These are phyloP conservation scores for Carex cristatella DNA, from an alignment of 176 grass and related monocot species.

Conservation along the genomic window DNA sequence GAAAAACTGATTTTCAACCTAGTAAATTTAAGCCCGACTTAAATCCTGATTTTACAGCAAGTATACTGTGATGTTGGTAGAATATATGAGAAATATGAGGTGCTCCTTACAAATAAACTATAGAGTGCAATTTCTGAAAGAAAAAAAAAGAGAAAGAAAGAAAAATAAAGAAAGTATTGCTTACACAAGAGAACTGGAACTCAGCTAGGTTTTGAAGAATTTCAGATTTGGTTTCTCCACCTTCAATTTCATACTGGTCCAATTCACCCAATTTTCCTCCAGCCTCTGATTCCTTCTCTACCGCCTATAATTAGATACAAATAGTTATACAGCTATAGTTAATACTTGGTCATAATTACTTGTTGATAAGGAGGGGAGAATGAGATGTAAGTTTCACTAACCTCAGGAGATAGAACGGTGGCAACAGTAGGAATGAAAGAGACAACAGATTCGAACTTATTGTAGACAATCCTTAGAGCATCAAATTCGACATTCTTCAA, in stretches of 20 bases:
- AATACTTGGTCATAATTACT: background rate
- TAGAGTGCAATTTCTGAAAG: background rate
- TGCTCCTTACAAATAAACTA: background rate
- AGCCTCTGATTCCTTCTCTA: constrained; percentile 76
- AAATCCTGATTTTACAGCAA: background rate
- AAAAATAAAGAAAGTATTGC: constrained; percentile 8
- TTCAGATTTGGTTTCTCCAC: constrained; percentile 95
- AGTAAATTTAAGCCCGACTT: background rate
- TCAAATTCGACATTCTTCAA: constrained; percentile 93
- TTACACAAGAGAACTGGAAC: constrained; percentile 96
- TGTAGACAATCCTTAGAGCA: constrained; percentile 79
- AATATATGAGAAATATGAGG: background rate
- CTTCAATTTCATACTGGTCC: constrained; percentile 92
- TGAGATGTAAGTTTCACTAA: constrained; percentile 17
- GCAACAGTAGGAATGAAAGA: constrained; percentile 71
- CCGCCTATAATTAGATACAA: constrained; percentile 31
- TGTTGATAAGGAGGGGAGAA: background rate
- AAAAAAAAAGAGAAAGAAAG: background rate
- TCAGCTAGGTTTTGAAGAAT: constrained; percentile 85
- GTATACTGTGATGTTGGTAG: background rate
- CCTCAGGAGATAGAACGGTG: constrained; percentile 90
- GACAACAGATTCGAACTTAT: constrained; percentile 88
- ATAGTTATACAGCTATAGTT: background rate
- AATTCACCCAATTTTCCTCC: constrained; percentile 68
- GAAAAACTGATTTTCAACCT: background rate